Conservation (phyloP, 2,329 filamentous ascomycete genomes). For the Davidsoniella neocaledoniae region DNA sequence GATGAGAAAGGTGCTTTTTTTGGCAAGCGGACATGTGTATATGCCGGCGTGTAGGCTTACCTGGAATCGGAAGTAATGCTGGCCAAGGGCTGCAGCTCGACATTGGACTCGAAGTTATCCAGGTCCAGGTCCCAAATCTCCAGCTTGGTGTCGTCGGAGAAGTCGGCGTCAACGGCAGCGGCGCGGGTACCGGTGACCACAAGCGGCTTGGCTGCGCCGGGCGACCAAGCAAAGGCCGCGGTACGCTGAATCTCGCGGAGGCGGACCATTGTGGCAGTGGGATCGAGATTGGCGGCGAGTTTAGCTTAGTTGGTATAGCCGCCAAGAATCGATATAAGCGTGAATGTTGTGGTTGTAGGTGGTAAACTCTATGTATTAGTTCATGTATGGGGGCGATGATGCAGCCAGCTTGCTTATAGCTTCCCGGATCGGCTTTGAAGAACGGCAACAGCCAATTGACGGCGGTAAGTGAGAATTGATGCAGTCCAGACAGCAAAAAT, state of each 20-base stretch:
- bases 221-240: slow-evolving; percentile 93
- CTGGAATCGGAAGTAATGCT: slow-evolving; percentile 80
- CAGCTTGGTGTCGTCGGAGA: slow-evolving; percentile 90
- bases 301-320: not conserved
- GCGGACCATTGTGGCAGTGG: slow-evolving; percentile 59
- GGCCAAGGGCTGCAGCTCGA: slow-evolving; percentile 72
- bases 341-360: not conserved
- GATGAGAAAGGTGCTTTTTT: not conserved
- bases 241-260: slow-evolving; percentile 92
- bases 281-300: not conserved
- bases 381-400: not conserved
- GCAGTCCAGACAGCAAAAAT: slow-evolving; percentile 10
- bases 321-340: not conserved
- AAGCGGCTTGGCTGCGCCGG: slow-evolving; percentile 59
- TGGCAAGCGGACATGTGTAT: not conserved
- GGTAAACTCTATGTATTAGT: not conserved
- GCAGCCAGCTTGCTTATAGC: not conserved
- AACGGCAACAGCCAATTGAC: no score
- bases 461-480: not conserved
- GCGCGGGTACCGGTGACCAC: slow-evolving; percentile 88
- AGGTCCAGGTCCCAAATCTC: slow-evolving; percentile 91
- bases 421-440: not conserved
- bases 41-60: slow-evolving; percentile 31
- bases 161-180: slow-evolving; percentile 89
- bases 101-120: slow-evolving; percentile 54